These are phyloP conservation scores for Xylariomycetidae sp. DNA, from an alignment of 2,329 filamentous ascomycete species.

Conservation along the genomic window DNA sequence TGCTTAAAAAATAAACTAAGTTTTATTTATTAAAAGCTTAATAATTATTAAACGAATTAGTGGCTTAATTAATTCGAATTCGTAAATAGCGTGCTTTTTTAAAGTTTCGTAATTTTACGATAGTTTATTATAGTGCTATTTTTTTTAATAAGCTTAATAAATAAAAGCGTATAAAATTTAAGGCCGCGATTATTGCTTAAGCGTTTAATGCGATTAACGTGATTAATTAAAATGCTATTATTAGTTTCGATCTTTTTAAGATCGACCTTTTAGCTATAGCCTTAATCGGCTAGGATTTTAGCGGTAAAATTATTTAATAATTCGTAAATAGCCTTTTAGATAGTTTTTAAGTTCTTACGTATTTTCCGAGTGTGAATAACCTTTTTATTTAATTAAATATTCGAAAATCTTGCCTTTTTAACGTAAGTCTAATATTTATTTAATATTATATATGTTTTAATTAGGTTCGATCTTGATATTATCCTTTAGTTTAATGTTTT, in stretches of 20 bases:
- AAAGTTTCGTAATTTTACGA: too few relatives aligned
- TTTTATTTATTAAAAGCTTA: constrained; percentile 4
- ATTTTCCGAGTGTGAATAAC: neutral
- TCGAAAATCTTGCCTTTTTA: constrained; percentile 3
- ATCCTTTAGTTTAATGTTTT: too few relatives aligned
- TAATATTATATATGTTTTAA: too few relatives aligned
- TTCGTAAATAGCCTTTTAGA: too few relatives aligned
- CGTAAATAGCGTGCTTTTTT: too few relatives aligned
- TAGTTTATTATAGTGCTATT: neutral
- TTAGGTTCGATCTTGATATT: too few relatives aligned
- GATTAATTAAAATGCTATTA: constrained; percentile 21
- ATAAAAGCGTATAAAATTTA: too few relatives aligned
- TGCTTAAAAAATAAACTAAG: constrained; percentile 1
- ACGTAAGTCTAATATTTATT: constrained; percentile 2
- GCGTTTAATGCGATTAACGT: neutral
- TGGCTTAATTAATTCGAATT: constrained; percentile 2
- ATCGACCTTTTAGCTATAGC: constrained; percentile 19
- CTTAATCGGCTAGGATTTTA: constrained; percentile 15
- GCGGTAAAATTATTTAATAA: constrained; percentile 9
- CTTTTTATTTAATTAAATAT: constrained; percentile 1
- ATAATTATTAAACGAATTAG: constrained; percentile 1
- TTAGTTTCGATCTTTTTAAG: constrained; percentile 26
- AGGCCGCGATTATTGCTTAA: too few relatives aligned
- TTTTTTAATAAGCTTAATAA: neutral
- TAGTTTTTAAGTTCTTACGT: constrained; percentile 1